Evolutionary conservation across 257 asterid genomes (phyloP).

Genomic region (Capsicum pubescens): DNA sequence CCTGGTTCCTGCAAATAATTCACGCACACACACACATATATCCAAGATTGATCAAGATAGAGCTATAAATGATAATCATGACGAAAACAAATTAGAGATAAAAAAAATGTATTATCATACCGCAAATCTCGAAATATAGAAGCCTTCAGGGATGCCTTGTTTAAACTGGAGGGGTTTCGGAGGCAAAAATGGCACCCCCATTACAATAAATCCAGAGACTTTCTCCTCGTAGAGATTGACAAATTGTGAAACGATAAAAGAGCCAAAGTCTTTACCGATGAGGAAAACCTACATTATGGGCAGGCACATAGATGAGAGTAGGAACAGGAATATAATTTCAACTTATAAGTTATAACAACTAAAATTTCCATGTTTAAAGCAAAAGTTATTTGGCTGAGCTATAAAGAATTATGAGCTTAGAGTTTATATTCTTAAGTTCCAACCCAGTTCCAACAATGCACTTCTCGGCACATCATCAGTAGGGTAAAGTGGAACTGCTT

Average conservation of each 20-base stretch:
- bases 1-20: conserved; percentile 46
- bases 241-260: conserved; percentile 47
- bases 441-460: no score
- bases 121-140: conserved; percentile 73
- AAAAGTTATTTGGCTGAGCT: background rate
- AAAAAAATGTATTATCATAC: conserved; percentile 31
- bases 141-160: conserved; percentile 67
- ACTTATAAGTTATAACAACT: background rate
- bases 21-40: no score
- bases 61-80: background rate
- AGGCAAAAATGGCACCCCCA: conserved; percentile 69
- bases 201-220: conserved; percentile 59
- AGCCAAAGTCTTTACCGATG: conserved; percentile 81
- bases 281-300: conserved; percentile 60
- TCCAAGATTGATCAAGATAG: background rate
- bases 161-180: conserved; percentile 40
- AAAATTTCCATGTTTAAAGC: background rate
- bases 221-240: conserved; percentile 59
- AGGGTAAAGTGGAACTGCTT: no score
- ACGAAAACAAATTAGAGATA: background rate
- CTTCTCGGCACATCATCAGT: no score
- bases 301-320: background rate
- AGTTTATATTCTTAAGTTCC: no score
- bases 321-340: background rate
- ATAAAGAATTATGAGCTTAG: no score